These are phyloP conservation scores for Meredithiella fracta DNA, from an alignment of 2,329 filamentous ascomycete genomes.

Conservation along the genomic window DNA sequence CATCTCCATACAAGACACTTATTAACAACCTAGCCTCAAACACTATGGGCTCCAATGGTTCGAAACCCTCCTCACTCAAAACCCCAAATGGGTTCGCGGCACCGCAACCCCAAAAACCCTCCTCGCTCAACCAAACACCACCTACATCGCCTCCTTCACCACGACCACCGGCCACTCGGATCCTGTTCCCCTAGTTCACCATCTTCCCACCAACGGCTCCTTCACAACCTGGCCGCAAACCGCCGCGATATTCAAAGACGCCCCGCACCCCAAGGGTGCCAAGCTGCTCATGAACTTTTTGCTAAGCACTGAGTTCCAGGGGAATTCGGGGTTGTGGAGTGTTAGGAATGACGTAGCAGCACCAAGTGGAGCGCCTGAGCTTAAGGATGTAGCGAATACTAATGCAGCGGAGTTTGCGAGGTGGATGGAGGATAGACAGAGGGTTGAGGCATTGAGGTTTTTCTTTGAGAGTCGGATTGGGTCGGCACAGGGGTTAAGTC, in stretches of 20 bases:
- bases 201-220: constrained; percentile 23
- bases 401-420: constrained; percentile 24
- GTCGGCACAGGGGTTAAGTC: constrained; percentile 26
- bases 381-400: constrained; percentile 20
- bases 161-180: constrained; percentile 9
- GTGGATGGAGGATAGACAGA: constrained; percentile 27
- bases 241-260: constrained; percentile 31
- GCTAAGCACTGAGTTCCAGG: constrained; percentile 26
- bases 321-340: constrained; percentile 20
- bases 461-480: constrained; percentile 28
- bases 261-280: constrained; percentile 32
- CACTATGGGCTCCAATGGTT: constrained; percentile 31
- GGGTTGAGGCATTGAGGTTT: constrained; percentile 26
- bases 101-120: constrained; percentile 27
- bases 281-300: constrained; percentile 34
- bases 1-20: too few relatives aligned
- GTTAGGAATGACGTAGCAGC: constrained; percentile 22
- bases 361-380: constrained; percentile 20
- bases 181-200: constrained; percentile 16
- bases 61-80: constrained; percentile 29
- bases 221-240: constrained; percentile 34
- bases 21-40: constrained; percentile 2
- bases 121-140: constrained; percentile 19
- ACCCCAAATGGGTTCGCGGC: constrained; percentile 37
- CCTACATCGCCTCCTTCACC: constrained; percentile 8